Evolutionary conservation across 768 basidiomycete genomes (phyloP).

Genomic region (Boletus vermiculosoides): DNA sequence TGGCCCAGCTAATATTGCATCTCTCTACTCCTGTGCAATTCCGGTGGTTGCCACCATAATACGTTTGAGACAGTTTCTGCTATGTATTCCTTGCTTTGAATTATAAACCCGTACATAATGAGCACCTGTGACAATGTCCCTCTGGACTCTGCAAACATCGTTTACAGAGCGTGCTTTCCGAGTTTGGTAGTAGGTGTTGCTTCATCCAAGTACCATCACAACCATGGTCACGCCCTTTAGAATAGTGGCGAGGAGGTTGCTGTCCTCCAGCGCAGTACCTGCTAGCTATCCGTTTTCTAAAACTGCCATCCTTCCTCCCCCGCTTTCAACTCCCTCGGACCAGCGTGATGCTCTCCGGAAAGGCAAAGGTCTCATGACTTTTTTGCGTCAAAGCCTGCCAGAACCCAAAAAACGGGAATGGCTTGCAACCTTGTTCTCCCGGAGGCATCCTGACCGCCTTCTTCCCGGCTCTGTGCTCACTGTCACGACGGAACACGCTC

Average conservation of each 20-base stretch:
- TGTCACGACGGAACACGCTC: conserved; percentile 73
- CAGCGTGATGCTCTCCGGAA: conserved; percentile 48
- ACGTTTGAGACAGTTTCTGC: conserved; percentile 20
- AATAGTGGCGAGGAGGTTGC: conserved; percentile 13
- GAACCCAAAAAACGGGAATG: conserved; percentile 68
- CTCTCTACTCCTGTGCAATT: conserved; percentile 11
- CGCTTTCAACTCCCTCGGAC: conserved; percentile 36
- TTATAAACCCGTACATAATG: conserved; percentile 33
- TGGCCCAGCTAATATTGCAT: conserved; percentile 6
- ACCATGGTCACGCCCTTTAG: conserved; percentile 10
- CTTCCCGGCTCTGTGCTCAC: conserved; percentile 85
- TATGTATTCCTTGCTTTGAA: conserved; percentile 31
- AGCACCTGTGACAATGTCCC: background rate
- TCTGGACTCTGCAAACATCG: background rate
- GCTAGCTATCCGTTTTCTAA: conserved; percentile 70
- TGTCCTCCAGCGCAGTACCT: conserved; percentile 23
- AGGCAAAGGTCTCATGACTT: conserved; percentile 79
- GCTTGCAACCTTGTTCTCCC: conserved; percentile 68
- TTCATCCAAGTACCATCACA: background rate
- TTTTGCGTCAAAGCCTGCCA: conserved; percentile 63
- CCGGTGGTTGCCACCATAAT: conserved; percentile 10
- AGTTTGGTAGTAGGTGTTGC: conserved; percentile 11
- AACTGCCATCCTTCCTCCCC: conserved; percentile 53
- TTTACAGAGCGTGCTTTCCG: conserved; percentile 1
- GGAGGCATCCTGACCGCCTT: conserved; percentile 64